Evolutionary conservation across 2,329 filamentous ascomycete genomes (phyloP), one percentile per base, ranked within the genome.

Genomic region (Fusarium albidum): DNA sequence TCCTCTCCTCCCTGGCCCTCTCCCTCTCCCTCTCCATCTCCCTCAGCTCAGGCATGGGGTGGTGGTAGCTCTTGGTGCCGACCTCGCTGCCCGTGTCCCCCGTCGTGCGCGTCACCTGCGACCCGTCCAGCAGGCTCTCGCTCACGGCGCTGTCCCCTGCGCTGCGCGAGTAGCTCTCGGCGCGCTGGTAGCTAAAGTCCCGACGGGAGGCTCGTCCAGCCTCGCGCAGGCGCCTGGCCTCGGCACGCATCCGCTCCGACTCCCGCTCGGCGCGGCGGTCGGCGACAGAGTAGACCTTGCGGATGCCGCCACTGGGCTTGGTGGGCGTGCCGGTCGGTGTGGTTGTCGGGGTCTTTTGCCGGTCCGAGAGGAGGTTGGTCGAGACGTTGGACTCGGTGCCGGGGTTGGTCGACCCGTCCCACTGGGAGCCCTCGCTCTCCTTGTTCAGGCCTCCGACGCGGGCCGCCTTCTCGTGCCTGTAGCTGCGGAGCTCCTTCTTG

Each of bases 391-490:
- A 87, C 68, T 82, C 83, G 61, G 88, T 86, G 34, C 63, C 63
- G 41, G 88, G 88, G 72, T 84, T 86, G 14, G 82, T 85, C 11
- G 80, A 84, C 37, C 90, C 91, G 69, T 96, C 90, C 82, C 91
- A 96, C 61, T 85, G 79, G 54, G 86, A 90, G 55, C 88, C 90
- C 64, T 97, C 94, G 35, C 87, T 82, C 63, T 89, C 81, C 66
- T 88, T 87, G 75, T 98, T 98, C 72, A 98, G 78, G 15, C 94
- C 94, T 29, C 94, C 94, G 3, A 98, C 92, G 44, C 90, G 84
- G 1, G 94, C 94, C 3, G 92, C 79, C 71, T 88, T 91, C 76
- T 98, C 94, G 68, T 92, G 83, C 18, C 93, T 90, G 78, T 98
- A 98, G 28, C 85, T 85, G 52, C 89, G 85, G 49, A 98, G 84